These are phyloP conservation scores for Chrysanthemum lavandulifolium DNA, from an alignment of 129 eudicot species.

Conservation along the genomic window DNA sequence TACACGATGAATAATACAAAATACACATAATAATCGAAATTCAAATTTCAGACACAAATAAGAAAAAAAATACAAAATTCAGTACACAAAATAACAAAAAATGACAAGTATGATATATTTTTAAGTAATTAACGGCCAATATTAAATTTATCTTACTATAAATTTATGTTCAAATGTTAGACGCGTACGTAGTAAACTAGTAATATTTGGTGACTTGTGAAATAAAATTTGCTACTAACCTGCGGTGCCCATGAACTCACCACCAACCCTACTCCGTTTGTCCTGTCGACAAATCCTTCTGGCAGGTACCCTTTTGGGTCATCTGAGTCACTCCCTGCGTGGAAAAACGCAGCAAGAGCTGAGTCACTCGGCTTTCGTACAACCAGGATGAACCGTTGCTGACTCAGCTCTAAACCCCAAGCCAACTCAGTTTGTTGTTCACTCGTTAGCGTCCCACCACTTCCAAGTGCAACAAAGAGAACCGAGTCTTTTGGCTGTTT, in stretches of 20 bases:
- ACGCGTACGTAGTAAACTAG: no score
- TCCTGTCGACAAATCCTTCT: conserved; percentile 44
- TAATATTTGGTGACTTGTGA: no score
- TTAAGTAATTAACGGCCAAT: no score
- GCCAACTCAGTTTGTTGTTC: conserved; percentile 54
- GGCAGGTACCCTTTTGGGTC: conserved; percentile 44
- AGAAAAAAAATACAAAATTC: no score
- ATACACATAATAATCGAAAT: no score
- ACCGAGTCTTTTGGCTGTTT: conserved; percentile 49
- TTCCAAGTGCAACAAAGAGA: conserved; percentile 44
- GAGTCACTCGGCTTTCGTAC: conserved; percentile 38
- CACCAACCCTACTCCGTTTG: conserved; percentile 41
- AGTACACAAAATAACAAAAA: no score
- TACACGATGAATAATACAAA: no score
- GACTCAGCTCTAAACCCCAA: conserved; percentile 54
- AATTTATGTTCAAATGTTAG: no score
- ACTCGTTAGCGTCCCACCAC: conserved; percentile 49
- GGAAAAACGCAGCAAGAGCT: conserved; percentile 25
- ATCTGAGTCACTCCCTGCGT: conserved; percentile 17
- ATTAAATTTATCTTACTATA: no score
- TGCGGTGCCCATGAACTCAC: conserved; percentile 63
- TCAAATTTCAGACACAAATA: no score
- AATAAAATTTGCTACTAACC: no score
- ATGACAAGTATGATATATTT: no score
- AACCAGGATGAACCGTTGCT: conserved; percentile 44